Evolutionary conservation across 2,329 filamentous ascomycete species (phyloP).

Genomic region (Colletotrichum higginsianum): DNA sequence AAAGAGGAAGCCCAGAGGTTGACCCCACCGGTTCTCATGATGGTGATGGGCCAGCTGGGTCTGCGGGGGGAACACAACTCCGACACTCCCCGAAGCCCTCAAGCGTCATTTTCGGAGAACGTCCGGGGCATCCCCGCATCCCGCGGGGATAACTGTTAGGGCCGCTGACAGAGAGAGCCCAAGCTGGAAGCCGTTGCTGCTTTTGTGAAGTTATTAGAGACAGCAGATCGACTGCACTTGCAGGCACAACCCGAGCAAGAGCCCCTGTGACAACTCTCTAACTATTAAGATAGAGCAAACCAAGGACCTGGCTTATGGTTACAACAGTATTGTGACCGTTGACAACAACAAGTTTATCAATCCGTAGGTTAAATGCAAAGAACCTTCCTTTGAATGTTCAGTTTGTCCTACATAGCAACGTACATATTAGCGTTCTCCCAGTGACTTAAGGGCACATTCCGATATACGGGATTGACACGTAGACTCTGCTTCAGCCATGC

Average conservation of each 20-base stretch:
- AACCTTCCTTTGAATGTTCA: too few relatives aligned
- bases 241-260: not conserved
- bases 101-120: not conserved
- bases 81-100: constrained; percentile 4
- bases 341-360: too few relatives aligned
- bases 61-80: not conserved
- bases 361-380: too few relatives aligned
- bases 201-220: not conserved
- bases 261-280: not conserved
- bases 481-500: too few relatives aligned
- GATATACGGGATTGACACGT: too few relatives aligned
- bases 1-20: not conserved
- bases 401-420: too few relatives aligned
- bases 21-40: not conserved
- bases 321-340: too few relatives aligned
- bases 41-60: not conserved
- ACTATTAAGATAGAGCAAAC: too few relatives aligned
- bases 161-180: not conserved
- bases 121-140: not conserved
- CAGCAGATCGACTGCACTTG: not conserved
- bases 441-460: too few relatives aligned
- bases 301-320: too few relatives aligned
- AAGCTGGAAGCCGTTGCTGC: not conserved
- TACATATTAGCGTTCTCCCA: too few relatives aligned
- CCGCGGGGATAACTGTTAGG: not conserved